phyloP scores from a whole-genome alignment of 768 basidiomycete species.

The Suillus spraguei region DNA sequence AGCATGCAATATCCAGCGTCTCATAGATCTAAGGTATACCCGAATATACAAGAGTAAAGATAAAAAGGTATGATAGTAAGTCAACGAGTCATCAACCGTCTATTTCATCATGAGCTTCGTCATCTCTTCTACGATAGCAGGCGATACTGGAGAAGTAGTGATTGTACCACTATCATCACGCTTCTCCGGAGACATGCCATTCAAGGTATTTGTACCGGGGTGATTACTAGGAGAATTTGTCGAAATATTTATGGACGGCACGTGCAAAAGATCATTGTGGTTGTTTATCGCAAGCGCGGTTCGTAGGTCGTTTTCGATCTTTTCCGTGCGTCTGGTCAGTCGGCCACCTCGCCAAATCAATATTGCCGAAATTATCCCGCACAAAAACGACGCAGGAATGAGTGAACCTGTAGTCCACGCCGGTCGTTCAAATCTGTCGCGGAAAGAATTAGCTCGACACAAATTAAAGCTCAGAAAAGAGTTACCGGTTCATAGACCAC shows the following conservation, averaged over 20 bases:
- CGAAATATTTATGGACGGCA: not conserved
- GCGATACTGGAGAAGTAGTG: not conserved
- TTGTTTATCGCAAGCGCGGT: slow-evolving; percentile 41
- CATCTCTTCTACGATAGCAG: not conserved
- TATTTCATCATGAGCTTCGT: not conserved
- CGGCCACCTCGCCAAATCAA: slow-evolving; percentile 76
- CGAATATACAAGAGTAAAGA: not conserved
- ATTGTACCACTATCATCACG: not conserved
- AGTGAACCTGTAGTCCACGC: slow-evolving; percentile 69
- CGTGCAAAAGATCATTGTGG: not conserved
- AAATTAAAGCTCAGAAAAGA: not conserved
- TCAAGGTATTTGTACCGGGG: not conserved
- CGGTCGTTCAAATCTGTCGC: slow-evolving; percentile 57
- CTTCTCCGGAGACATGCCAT: not conserved
- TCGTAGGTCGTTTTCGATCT: slow-evolving; percentile 63
- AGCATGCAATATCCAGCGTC: not conserved
- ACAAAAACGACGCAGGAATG: slow-evolving; percentile 74
- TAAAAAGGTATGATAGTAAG: not conserved
- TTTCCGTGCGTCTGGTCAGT: slow-evolving; percentile 65
- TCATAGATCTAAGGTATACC: not conserved
- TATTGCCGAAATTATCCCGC: slow-evolving; percentile 73
- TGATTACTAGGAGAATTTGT: not conserved
- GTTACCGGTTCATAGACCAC: slow-evolving; percentile 76
- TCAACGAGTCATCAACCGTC: not conserved
- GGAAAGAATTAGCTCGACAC: slow-evolving; percentile 8